phyloP scores from a whole-genome alignment of 2,329 filamentous ascomycete genomes.

The Cyclaneusma minus region DNA sequence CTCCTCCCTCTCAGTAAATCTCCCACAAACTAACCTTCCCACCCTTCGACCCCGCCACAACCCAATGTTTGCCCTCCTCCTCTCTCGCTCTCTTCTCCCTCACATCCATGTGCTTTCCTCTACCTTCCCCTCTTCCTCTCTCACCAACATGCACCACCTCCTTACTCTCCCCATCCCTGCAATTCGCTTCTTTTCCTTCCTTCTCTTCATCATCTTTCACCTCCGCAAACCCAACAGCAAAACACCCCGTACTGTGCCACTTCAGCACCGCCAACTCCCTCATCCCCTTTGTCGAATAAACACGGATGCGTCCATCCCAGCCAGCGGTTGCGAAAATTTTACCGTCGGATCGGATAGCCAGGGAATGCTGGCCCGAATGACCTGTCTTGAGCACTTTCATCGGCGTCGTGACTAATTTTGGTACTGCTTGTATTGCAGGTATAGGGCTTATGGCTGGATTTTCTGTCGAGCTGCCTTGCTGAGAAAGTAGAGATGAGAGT shows the following conservation, averaged over 20 bases:
- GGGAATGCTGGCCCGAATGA: constrained; percentile 77
- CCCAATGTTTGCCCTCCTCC: constrained; percentile 65
- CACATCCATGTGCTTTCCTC: constrained; percentile 43
- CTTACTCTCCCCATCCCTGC: no score
- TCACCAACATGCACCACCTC: constrained; percentile 4
- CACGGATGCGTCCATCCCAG: constrained; percentile 71
- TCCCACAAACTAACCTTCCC: constrained; percentile 94
- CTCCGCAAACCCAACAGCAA: constrained; percentile 58
- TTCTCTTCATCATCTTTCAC: constrained; percentile 13
- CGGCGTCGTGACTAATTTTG: no score
- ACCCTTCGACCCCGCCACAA: constrained; percentile 84
- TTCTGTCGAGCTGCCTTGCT: no score
- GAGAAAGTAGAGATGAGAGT: background rate
- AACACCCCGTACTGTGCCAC: constrained; percentile 85
- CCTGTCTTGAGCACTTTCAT: constrained; percentile 58
- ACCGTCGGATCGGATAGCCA: constrained; percentile 64
- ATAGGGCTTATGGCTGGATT: no score
- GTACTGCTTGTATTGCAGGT: constrained; percentile 9
- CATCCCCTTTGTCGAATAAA: constrained; percentile 70
- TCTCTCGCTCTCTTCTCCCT: constrained; percentile 47
- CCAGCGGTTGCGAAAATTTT: constrained; percentile 79
- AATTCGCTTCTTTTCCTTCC: constrained; percentile 3
- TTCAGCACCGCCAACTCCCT: constrained; percentile 83
- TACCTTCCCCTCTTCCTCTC: constrained; percentile 24
- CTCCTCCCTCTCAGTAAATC: constrained; percentile 47